Base-by-base conservation (phyloP, 148 eudicot species). In the Chenopodium formosanum region DNA sequence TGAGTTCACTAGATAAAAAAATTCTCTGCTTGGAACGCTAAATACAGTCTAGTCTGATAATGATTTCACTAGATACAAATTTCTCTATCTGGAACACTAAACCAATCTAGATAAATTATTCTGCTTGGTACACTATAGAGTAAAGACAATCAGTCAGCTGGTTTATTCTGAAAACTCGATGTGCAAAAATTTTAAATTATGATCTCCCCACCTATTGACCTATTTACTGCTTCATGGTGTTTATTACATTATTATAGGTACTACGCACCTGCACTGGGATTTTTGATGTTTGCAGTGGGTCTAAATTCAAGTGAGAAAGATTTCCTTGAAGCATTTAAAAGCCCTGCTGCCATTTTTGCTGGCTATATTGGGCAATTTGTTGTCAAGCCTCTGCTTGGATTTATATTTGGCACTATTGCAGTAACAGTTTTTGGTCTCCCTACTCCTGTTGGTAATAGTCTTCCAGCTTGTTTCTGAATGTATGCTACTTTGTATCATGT, bases 251-350 rank as follows among this genome's bases (percentile, higher is more conserved):
- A 77, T 77, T 83, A 50, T 88, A 94, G 98, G 93, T 94, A 94
- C 85, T 92, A 94, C 86, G 94, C 98, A 79, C 97, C 98, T 44
- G 98, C 98, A 22, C 84, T 94, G 76, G 98, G 98, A 4, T 94
- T 92, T 81, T 84, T 94, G 84, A 94, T 94, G 98, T 94, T 94
- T 86, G 98, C 98, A 2, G 97, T 94, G 76, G 98, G 98, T 76
- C 87, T 92, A 56, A 94, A 94, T 88, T 94, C 98, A 76, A 94
- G 94, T 65, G 94, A 91, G 87, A 90, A 91, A 75, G 94, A 94
- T 86, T 94, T 94, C 84, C 82, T 93, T 78, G 94, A 95, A 90
- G 96, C 98, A 52, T 95, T 95, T 82, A 89, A 88, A 63, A 90
- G 92, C 79, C 99, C 99, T 67, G 66, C 88, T 71, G 94, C 89